Conservation (phyloP, 1,139 yeast genomes). For the Yamadazyma membranifaciens region DNA sequence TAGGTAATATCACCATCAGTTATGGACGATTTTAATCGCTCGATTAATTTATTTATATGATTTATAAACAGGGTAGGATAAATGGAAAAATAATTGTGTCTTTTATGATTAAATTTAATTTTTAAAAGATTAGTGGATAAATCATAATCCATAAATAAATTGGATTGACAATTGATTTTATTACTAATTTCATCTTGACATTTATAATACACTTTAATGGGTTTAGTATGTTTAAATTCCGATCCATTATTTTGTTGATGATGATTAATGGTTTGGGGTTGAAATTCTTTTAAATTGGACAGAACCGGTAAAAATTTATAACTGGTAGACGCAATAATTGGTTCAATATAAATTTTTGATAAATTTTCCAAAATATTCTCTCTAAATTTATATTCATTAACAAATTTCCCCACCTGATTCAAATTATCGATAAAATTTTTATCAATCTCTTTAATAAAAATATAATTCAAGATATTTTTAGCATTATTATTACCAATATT, state of each 20-base stretch:
- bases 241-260: conserved; percentile 11
- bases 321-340: conserved; percentile 36
- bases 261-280: conserved; percentile 7
- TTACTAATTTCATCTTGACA: conserved; percentile 17
- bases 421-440: conserved; percentile 30
- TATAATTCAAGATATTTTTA: conserved; percentile 28
- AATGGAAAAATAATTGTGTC: conserved; percentile 17
- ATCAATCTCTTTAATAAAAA: conserved; percentile 39
- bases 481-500: conserved; percentile 22
- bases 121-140: conserved; percentile 25
- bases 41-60: conserved; percentile 15
- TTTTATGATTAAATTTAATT: conserved; percentile 27
- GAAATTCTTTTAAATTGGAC: conserved; percentile 28
- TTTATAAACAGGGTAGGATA: conserved; percentile 17
- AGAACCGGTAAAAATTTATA: conserved; percentile 32
- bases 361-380: conserved; percentile 36
- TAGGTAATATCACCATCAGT: conserved; percentile 20
- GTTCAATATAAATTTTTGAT: conserved; percentile 38
- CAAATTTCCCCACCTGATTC: conserved; percentile 21
- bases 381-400: conserved; percentile 36
- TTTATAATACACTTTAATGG: conserved; percentile 27
- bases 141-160: conserved; percentile 26
- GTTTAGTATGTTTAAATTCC: conserved; percentile 24
- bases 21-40: conserved; percentile 19
- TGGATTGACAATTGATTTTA: conserved; percentile 21